Evolutionary conservation across 2,329 filamentous ascomycete genomes (phyloP).

Genomic region (Colletotrichum tabaci): DNA sequence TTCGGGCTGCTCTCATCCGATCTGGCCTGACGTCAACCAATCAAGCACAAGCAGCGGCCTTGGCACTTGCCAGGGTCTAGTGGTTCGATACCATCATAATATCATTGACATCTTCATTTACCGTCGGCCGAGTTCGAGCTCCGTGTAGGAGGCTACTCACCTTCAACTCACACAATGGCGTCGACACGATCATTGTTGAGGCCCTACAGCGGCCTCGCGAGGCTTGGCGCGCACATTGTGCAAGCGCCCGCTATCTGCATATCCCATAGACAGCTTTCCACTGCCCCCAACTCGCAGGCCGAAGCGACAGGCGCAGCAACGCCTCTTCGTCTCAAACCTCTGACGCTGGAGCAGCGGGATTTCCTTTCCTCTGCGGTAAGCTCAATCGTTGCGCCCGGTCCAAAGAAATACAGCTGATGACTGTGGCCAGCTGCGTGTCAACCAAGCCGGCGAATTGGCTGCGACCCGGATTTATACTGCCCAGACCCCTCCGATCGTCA

Average conservation of each 20-base stretch:
- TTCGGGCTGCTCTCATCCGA: constrained; percentile 34
- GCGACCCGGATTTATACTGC: constrained; percentile 94
- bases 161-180: constrained; percentile 33
- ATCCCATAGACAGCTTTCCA: constrained; percentile 30
- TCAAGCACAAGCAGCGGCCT: constrained; percentile 7
- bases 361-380: constrained; percentile 81
- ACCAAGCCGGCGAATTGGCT: constrained; percentile 97
- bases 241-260: constrained; percentile 22
- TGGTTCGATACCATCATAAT: constrained; percentile 42
- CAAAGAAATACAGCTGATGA: constrained; percentile 20
- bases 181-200: constrained; percentile 22
- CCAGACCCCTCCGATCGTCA: constrained; percentile 86
- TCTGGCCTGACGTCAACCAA: constrained; percentile 30
- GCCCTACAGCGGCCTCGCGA: constrained; percentile 14
- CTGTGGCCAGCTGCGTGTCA: constrained; percentile 81
- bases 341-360: constrained; percentile 79
- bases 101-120: constrained; percentile 34
- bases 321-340: constrained; percentile 64
- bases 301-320: constrained; percentile 19
- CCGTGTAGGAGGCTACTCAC: background rate
- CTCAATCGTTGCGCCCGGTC: constrained; percentile 44
- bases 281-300: constrained; percentile 25
- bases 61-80: constrained; percentile 22
- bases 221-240: constrained; percentile 5
- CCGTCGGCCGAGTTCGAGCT: constrained; percentile 24